Evolutionary conservation across 495 filamentous ascomycete genomes (phyloP), one percentile per base, ranked within the genome.

Genomic region (Aspergillus heteromorphus): DNA sequence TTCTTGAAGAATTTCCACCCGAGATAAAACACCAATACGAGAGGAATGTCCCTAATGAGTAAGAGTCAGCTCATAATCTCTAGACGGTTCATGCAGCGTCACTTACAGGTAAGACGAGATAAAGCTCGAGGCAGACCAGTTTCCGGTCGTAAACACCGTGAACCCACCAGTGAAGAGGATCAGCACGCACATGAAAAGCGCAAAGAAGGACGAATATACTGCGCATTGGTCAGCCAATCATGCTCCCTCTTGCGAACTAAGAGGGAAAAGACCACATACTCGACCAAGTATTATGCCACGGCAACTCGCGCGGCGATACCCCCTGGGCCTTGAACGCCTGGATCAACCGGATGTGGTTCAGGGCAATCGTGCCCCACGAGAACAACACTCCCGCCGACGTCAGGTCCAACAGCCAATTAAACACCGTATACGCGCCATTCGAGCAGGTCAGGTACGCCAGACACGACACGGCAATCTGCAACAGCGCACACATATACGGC

Each of bases 101-200:
- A 64, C 67, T 53, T 51, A 72, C 69, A 78, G 29, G 56, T 73
- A 73, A 0, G 66, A 65, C 5, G 68, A 73, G 8, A 73, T 62
- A 41, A 73, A 73, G 0, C 50, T 52, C 13, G 66, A 61, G 1
- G 68, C 56, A 13, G 62, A 57, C 70, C 70, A 73, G 31, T 65
- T 70, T 25, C 70, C 68, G n/a, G 53, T 41, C 0, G 70, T 73
- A 38, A 86, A 86, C n/a, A 85, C 83, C 8, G 70, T 63, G 54
- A 85, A 86, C 6, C 84, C 83, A 53, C 82, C 85, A 30, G 84
- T 77, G 6, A 86, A 57, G 2, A 75, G 70, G 30, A 86, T 69
- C 45, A 84, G 62, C 23, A 65, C 48, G 58, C 84, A 85, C 18
- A 68, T 69, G 31, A 79, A 64, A 4, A 84, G 56, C 0, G 75